phyloP scores from a whole-genome alignment of 345 rosid genomes.

The Hevea brasiliensis region DNA sequence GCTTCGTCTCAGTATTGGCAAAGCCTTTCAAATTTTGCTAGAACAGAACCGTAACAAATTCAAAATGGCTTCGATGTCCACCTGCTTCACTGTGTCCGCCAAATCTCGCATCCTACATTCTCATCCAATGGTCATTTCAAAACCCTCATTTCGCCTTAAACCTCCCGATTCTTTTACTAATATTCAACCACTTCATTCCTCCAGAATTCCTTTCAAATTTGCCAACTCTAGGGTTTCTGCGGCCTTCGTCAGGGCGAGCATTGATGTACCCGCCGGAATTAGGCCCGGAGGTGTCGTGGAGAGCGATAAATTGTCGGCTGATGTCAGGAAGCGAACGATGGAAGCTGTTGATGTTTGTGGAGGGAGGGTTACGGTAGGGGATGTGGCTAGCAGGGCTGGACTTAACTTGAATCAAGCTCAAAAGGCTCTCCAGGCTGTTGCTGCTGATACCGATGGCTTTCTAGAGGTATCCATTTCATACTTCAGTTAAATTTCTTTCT shows the following conservation, averaged over 20 bases:
- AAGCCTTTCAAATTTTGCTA: background rate
- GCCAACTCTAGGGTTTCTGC: slow-evolving; percentile 29
- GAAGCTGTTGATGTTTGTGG: slow-evolving; percentile 80
- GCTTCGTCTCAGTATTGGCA: background rate
- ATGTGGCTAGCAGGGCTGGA: slow-evolving; percentile 80
- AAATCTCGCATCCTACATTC: slow-evolving; percentile 20
- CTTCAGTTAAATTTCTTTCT: background rate
- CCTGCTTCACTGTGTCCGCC: slow-evolving; percentile 50
- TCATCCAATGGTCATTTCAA: slow-evolving; percentile 17
- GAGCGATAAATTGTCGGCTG: slow-evolving; percentile 73
- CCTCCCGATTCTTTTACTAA: slow-evolving; percentile 36
- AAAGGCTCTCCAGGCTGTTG: slow-evolving; percentile 87
- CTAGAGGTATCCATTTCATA: slow-evolving; percentile 60
- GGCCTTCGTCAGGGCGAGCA: slow-evolving; percentile 41
- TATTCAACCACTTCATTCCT: slow-evolving; percentile 19
- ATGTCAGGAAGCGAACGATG: slow-evolving; percentile 80
- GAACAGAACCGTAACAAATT: background rate
- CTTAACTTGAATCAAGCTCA: slow-evolving; percentile 79
- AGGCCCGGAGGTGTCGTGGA: slow-evolving; percentile 65
- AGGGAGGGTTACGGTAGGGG: slow-evolving; percentile 82
- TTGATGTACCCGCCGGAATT: slow-evolving; percentile 45
- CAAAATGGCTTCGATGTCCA: slow-evolving; percentile 57
- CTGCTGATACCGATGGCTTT: slow-evolving; percentile 91
- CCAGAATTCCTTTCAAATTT: slow-evolving; percentile 22
- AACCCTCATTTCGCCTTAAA: slow-evolving; percentile 37